Conservation (phyloP, 1,284 basidiomycete genomes). For the Trametes pubescens region DNA sequence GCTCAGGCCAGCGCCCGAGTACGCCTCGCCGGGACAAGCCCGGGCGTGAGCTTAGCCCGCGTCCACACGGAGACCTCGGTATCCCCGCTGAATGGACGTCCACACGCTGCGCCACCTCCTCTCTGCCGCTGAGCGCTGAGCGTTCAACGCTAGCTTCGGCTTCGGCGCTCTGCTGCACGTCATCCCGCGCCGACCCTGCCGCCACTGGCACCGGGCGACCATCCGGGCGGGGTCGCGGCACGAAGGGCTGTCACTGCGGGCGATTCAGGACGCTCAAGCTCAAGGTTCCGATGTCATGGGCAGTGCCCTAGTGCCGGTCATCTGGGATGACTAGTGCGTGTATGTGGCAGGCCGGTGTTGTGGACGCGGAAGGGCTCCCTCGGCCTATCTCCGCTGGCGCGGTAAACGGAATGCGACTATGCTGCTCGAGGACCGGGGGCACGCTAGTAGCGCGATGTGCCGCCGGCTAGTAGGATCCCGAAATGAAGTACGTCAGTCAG, state of each 20-base stretch:
- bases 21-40: neutral
- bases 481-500: neutral
- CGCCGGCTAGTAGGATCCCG: too few species aligned
- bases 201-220: neutral
- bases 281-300: slow-evolving; percentile 4
- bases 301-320: neutral
- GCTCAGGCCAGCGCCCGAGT: neutral
- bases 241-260: neutral
- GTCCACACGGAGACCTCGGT: neutral
- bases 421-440: too few species aligned
- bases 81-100: slow-evolving; percentile 7
- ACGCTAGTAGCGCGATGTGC: too few species aligned
- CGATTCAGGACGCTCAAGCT: neutral
- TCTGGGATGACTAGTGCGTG: neutral
- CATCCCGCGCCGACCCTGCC: neutral
- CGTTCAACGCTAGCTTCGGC: too few species aligned
- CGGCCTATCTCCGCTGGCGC: neutral
- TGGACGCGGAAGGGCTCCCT: neutral
- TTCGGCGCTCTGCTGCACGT: neutral
- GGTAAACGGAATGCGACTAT: neutral
- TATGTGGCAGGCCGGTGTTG: neutral
- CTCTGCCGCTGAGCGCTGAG: neutral
- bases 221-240: neutral
- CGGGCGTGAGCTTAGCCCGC: neutral
- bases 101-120: slow-evolving; percentile 3